phyloP scores from a whole-genome alignment of 257 asterid species.

The Salvia miltiorrhiza region DNA sequence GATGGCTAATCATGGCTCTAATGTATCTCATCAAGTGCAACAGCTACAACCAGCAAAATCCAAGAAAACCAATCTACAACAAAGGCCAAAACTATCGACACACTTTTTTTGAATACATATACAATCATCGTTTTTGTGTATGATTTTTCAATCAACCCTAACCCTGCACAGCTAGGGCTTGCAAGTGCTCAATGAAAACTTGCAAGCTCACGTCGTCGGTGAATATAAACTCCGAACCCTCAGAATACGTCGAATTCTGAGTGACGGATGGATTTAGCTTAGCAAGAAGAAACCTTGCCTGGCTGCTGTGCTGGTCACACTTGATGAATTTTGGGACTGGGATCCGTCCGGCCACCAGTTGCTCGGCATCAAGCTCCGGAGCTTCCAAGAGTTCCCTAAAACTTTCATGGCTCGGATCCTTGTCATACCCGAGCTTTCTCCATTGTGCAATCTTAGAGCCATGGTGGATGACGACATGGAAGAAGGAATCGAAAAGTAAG shows the following conservation, averaged over 20 bases:
- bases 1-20: neutral
- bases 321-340: constrained; percentile 83
- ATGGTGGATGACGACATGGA: constrained; percentile 74
- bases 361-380: constrained; percentile 77
- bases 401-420: constrained; percentile 73
- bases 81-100: constrained; percentile 7
- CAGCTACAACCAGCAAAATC: neutral
- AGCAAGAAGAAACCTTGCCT: constrained; percentile 91
- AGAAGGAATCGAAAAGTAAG: constrained; percentile 84
- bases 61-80: neutral
- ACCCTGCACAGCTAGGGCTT: constrained; percentile 87
- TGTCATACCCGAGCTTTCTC: constrained; percentile 78
- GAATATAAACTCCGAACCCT: constrained; percentile 66
- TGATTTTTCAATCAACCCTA: constrained; percentile 47
- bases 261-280: constrained; percentile 89
- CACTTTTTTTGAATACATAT: constrained; percentile 6
- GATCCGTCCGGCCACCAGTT: constrained; percentile 64
- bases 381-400: constrained; percentile 80
- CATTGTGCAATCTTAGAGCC: constrained; percentile 90
- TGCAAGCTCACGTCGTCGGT: constrained; percentile 90
- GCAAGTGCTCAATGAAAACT: constrained; percentile 79
- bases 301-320: constrained; percentile 96
- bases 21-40: neutral
- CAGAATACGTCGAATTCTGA: constrained; percentile 49
- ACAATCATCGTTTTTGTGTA: constrained; percentile 13